Base-by-base conservation (phyloP, 139 green algal genomes). In the Chlorella sp. region DNA sequence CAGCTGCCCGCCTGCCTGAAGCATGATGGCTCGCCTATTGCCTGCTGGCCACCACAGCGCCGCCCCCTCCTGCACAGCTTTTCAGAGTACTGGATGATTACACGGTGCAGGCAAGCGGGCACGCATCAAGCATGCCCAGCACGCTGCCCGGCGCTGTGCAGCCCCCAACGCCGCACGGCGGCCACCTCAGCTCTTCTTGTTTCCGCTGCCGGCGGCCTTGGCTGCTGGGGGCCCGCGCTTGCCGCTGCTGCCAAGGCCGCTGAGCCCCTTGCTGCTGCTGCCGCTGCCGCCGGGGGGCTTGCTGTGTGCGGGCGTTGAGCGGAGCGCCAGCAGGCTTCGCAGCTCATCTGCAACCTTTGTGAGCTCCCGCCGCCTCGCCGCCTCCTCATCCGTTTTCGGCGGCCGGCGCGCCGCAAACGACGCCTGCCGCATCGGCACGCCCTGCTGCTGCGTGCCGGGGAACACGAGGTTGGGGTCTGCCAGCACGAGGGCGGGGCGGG, bases 401-500 rank as follows among this genome's bases (percentile, higher is more conserved):
- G 39, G 84, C 28, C 71, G 53, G 79, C 28, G 37, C 0, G 77
- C 77, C 0, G 77, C 77, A 83, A 83, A 83, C 36, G 24, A 57
- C 64, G 21, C 11, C 64, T 14, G 64, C 64, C 64, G 64, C 64
- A 2, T 26, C 64, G 64, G 64, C 48, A 57, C 48, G 48, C 48
- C 48, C 48, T 57, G 48, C 48, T 57, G 48, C 48, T 57, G 48
- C 48, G 48, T 57, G 7, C 48, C 48, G 9, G 48, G 48, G 48
- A 57, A 57, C 48, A 57, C 48, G 15, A 86, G 82, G 82, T 86
- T 78, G 75, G 69, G 75, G 88, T 92, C 89, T 5, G 57, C 48
- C 86, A 92, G 73, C 61, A 92, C 60, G 28, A 92, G 32, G n/a
- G 76, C 77, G 39, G 28, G 61, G 37, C 60, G 28, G 15, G 60